Evolutionary conservation across 495 filamentous ascomycete genomes (phyloP), one percentile per base, ranked within the genome.

Genomic region (Penicillium waksmanii): DNA sequence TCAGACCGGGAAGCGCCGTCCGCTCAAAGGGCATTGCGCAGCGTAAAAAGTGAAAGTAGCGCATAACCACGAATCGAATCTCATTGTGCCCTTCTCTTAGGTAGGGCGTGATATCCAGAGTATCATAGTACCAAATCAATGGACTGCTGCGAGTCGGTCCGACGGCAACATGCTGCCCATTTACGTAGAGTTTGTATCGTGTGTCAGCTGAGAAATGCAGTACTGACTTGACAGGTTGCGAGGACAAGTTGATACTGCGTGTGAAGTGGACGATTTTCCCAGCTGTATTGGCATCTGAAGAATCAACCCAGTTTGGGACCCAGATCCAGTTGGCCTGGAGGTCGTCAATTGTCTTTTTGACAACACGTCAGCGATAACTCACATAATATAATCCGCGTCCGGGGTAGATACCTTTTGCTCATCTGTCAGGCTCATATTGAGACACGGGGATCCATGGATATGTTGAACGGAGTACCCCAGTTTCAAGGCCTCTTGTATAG

Each of bases 151-250:
- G 60, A 9, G 66, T 57, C 12, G 75, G 73, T 4, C 75, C 73
- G 10, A 76, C 70, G 10, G 70, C 66, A n/a, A 76, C 60, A 12
- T 67, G 67, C 0, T 15, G 44, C 2, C 72, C 72, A 66, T 77
- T 76, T 23, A 77, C 64, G 34, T 61, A 71, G 19, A 77, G 60
- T 44, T 76, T 75, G 54, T 77, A 77, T 13, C 75, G 57, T 1
- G 75, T 77, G 40, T 77, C 75, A 2, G 75, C 75, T 7, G 75
- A 76, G 51, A 75, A 65, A 61, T 76, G 70, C 17, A 77, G 49
- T 2, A 66, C 7, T 7, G 65, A 50, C 9, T 35, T 25, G 2
- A 10, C 61, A 8, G 69, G 60, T 12, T 15, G 6, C 0, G 58
- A 64, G 0, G 51, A 1, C n/a, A 77, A 60, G 25, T 31, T 49